Evolutionary conservation across 2,329 filamentous ascomycete genomes (phyloP), one percentile per base, ranked within the genome.

Genomic region (Sporothrix schenckii): DNA sequence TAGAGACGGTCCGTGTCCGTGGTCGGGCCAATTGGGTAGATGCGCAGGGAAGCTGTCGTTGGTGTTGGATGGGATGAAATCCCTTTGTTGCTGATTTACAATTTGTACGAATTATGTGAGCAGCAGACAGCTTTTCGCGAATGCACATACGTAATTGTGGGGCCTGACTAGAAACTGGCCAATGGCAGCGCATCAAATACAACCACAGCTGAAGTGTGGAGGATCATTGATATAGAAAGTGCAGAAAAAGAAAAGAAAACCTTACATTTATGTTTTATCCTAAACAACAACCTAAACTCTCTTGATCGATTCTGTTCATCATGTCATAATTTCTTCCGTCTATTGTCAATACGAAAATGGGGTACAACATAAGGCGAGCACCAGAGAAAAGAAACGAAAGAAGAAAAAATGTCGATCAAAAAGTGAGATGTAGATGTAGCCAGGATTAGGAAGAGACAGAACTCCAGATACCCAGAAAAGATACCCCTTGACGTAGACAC

Each of bases 381-480:
- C 7, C 41, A 44, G 1, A 44, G 41, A 44, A 16, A 44, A 34
- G 34, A 34, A 34, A 34, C 34, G 41, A 44, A 44, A 44, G 10
- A 44, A 16, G 41, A 44, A 44, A 44, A 44, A 44, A 44, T 9
- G 41, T 16, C 3, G 41, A 44, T 16, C 11, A 44, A 13, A 44
- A 13, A 16, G 11, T 10, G 3, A 44, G 14, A 44, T 5, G 14
- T 44, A 50, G 9, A n/a, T 50, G 19, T 49, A 49, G 4, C 14
- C 44, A 49, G 16, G 6, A 50, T 50, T 50, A 50, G 19, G 19
- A 50, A 52, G 27, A 24, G 10, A 52, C 24, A 50, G n/a, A 50
- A 34, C 47, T 66, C 63, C 47, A 49, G 47, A 66, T 66, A 53
- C 63, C 63, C 63, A 66, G 30, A 53, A 21, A 2, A 65, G 44